Evolutionary conservation across 768 basidiomycete species (phyloP).

Genomic region (Tulasnella sp.): DNA sequence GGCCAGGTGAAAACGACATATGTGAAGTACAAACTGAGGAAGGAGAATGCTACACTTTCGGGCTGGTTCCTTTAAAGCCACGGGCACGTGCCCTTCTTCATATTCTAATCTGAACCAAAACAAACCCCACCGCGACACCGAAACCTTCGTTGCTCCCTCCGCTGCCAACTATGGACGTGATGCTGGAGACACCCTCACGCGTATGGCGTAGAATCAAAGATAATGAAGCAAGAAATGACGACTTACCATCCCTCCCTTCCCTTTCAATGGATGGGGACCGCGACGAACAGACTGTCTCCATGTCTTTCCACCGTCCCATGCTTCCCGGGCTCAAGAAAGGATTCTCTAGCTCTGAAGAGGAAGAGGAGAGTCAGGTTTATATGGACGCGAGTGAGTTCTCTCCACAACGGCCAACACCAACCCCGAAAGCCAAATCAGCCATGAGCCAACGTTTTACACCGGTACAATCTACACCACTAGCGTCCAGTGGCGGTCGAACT

Average conservation of each 20-base stretch:
- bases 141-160: no score
- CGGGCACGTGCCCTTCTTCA: no score
- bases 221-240: conserved; percentile 44
- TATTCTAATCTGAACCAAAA: background rate
- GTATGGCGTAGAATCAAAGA: conserved; percentile 78
- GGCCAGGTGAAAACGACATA: background rate
- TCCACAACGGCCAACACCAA: conserved; percentile 38
- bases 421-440: conserved; percentile 17
- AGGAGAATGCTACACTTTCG: no score
- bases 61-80: no score
- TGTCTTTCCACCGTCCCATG: conserved; percentile 35
- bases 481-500: background rate
- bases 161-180: conserved; percentile 3
- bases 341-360: conserved; percentile 28
- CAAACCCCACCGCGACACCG: no score
- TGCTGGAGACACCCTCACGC: conserved; percentile 64
- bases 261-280: conserved; percentile 34
- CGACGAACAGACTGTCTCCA: conserved; percentile 24
- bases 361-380: background rate
- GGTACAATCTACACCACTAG: background rate
- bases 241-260: conserved; percentile 76
- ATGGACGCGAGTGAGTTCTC: conserved; percentile 24
- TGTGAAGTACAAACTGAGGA: background rate
- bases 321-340: conserved; percentile 56
- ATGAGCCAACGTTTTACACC: background rate